Evolutionary conservation across 352 stramenopile species (phyloP), one percentile per base, ranked within the genome.

Genomic region (Globisporangium paroecandrum): DNA sequence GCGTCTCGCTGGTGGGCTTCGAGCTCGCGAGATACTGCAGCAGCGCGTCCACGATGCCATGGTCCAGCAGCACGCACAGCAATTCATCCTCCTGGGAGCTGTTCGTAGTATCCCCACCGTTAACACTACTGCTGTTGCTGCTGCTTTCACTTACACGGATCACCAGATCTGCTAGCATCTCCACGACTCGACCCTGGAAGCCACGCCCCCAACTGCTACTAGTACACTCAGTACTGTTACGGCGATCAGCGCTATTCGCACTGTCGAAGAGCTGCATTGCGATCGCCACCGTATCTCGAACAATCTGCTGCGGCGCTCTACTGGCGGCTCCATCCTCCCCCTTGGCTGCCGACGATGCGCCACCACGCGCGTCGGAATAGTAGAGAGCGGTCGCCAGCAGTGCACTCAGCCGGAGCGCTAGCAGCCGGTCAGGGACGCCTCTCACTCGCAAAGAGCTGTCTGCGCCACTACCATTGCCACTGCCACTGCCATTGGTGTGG

Each of bases 21-120:
- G 43, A 57, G 32, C 29, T n/a, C 22, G 38, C 66, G 20, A 71
- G 24, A 55, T 59, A 66, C 51, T 67, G 59, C 59, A 71, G 10
- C 36, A 71, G 15, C 41, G 53, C 59, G 25, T 67, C 43, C 10
- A 53, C 49, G 41, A 64, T 49, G 4, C 61, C 66, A n/a, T 34
- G 38, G 6, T 55, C 25, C 15, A 41, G 22, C 25, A 71, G 43
- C 3, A 18, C 15, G 38, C 32, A 53, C 38, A 71, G 38, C 12
- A 58, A 4, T 0, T 41, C 22, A 6, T 29, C 51, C 24, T 22
- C 54, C 5, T 22, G 20, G 10, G 8, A 38, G 25, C 2, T 32
- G 2, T 5, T 65, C 43, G 25, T 24, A 46, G 25, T 20, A 46
- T 46, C 10, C n/a, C 41, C 32, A 18, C 25, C 13, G 43, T 27